A percentile compares a stretch with the other conserved stretches of the same genome.
phyloP scores from a whole-genome alignment of 495 filamentous ascomycete species.

The Cercophora newfieldiana region DNA sequence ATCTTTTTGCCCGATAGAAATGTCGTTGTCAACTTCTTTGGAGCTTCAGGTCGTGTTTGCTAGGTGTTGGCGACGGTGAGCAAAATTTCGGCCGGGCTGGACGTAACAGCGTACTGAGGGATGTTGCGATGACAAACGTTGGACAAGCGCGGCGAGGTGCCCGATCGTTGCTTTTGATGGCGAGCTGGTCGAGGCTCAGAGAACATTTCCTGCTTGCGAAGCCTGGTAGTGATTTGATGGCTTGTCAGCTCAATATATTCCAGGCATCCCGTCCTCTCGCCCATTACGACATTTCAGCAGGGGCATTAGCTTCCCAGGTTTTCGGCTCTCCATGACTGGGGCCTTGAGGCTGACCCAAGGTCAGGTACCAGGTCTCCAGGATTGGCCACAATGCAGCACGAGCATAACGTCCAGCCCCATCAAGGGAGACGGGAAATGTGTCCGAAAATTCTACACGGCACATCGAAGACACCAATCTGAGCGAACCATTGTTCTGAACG shows the following conservation, averaged over 20 bases:
- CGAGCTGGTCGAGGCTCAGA: neutral
- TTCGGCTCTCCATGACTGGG: neutral
- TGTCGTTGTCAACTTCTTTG: neutral
- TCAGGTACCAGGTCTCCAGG: neutral
- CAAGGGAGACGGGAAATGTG: neutral
- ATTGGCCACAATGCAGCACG: neutral
- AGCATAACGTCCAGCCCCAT: neutral
- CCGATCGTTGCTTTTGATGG: neutral
- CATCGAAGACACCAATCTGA: too few species aligned
- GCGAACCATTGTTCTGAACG: too few species aligned
- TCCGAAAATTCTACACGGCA: neutral
- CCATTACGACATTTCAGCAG: constrained; percentile 12
- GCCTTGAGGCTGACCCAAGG: neutral
- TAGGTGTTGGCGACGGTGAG: neutral
- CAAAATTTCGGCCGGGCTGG: neutral
- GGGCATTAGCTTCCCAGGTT: constrained; percentile 7
- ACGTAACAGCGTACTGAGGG: neutral
- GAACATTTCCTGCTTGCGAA: neutral
- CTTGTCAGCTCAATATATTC: constrained; percentile 15
- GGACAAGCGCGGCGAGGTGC: neutral
- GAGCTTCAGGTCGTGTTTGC: neutral
- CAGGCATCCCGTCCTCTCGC: constrained; percentile 8
- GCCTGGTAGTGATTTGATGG: neutral
- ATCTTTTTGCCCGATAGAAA: neutral
- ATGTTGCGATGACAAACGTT: neutral